A percentile compares a stretch with the other conserved stretches of the same genome.
Evolutionary conservation across 192 early-diverging fungal genomes (phyloP).

Genomic region (Piromyces finnis): DNA sequence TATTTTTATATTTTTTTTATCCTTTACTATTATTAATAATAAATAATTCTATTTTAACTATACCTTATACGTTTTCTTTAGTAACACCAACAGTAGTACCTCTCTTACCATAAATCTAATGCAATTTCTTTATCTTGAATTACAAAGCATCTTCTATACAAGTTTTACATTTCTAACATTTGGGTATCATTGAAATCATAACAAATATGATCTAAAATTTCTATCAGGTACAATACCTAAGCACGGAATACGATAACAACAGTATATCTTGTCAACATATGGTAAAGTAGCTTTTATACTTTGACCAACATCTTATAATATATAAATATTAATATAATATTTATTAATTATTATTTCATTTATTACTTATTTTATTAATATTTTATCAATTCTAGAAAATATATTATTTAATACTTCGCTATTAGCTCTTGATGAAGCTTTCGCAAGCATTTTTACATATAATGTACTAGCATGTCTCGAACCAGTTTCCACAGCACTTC

Average conservation of each 20-base stretch:
- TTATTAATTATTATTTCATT: no score
- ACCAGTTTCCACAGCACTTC: slow-evolving; percentile 72
- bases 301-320: slow-evolving; percentile 31
- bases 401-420: slow-evolving; percentile 12
- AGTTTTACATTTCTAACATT: slow-evolving; percentile 93
- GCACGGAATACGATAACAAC: slow-evolving; percentile 94
- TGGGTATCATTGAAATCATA: slow-evolving; percentile 83
- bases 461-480: slow-evolving; percentile 69
- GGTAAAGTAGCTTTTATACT: slow-evolving; percentile 79
- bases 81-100: slow-evolving; percentile 69
- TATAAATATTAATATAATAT: no score
- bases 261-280: slow-evolving; percentile 80
- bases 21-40: no score
- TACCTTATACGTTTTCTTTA: slow-evolving; percentile 76
- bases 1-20: slow-evolving; percentile 24
- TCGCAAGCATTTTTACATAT: slow-evolving; percentile 70
- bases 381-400: no score
- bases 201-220: slow-evolving; percentile 89
- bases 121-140: slow-evolving; percentile 88
- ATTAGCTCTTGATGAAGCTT: slow-evolving; percentile 31
- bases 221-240: slow-evolving; percentile 81
- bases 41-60: slow-evolving; percentile 29
- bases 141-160: slow-evolving; percentile 98
- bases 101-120: slow-evolving; percentile 80
- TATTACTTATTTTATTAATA: no score